A percentile compares a stretch with the other conserved stretches of the same genome.
Conservation (phyloP, 2,329 filamentous ascomycete genomes). For the Penicillium sp. region DNA sequence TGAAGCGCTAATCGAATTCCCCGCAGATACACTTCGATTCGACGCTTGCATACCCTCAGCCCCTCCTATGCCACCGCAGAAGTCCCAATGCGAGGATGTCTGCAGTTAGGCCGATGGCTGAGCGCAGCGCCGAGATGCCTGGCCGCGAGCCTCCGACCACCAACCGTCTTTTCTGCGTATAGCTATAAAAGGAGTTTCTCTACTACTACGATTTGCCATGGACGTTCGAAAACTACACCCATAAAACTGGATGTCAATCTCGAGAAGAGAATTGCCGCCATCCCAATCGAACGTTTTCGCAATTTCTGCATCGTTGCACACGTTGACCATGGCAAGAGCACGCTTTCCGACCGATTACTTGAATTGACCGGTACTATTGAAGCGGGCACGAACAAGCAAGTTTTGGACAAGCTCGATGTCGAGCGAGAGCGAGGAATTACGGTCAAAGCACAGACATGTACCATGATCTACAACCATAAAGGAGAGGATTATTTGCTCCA, state of each 20-base stretch:
- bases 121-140: constrained; percentile 40
- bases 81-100: constrained; percentile 49
- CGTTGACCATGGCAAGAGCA: constrained; percentile 98
- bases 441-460: constrained; percentile 97
- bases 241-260: constrained; percentile 48
- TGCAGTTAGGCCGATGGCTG: constrained; percentile 49
- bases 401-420: constrained; percentile 94
- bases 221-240: constrained; percentile 18
- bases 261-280: constrained; percentile 56
- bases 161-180: constrained; percentile 23
- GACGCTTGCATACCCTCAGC: constrained; percentile 7
- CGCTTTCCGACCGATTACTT: constrained; percentile 84
- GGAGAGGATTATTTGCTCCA: constrained; percentile 90
- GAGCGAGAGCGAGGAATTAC: constrained; percentile 96
- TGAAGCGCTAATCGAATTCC: not conserved
- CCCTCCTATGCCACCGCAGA: constrained; percentile 36
- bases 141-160: constrained; percentile 32
- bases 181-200: constrained; percentile 33
- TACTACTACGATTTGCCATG: constrained; percentile 28
- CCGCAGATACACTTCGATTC: constrained; percentile 1
- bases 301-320: constrained; percentile 99
- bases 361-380: constrained; percentile 93
- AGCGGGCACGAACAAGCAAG: constrained; percentile 85
- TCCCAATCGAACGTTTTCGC: constrained; percentile 60
- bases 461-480: constrained; percentile 88